Percentiles rank a stretch among this genome's conserved stretches.
These are phyloP conservation scores for Amylocarpus encephaloides DNA, from an alignment of 2,329 filamentous ascomycete genomes.

Conservation along the genomic window DNA sequence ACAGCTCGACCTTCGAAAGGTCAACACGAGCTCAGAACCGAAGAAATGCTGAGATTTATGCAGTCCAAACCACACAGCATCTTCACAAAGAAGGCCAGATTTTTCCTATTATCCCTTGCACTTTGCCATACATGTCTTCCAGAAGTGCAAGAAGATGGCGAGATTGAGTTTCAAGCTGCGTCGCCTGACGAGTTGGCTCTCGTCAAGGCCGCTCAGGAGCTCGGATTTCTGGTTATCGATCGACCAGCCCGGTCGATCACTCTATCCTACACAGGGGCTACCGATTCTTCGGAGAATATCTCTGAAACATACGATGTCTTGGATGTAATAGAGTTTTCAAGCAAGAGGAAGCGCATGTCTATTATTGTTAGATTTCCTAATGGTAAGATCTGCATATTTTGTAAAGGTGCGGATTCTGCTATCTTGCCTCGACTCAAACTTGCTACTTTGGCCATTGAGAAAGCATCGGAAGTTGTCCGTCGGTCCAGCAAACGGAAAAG, in stretches of 20 bases:
- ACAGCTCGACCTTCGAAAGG: constrained; percentile 31
- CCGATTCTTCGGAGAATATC: constrained; percentile 18
- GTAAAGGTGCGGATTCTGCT: constrained; percentile 84
- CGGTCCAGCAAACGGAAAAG: constrained; percentile 54
- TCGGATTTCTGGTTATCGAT: constrained; percentile 72
- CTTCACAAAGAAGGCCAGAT: constrained; percentile 71
- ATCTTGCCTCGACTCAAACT: constrained; percentile 72
- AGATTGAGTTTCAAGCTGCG: constrained; percentile 76
- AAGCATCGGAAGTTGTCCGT: constrained; percentile 52
- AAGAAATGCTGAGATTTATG: constrained; percentile 73
- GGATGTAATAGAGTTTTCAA: constrained; percentile 87
- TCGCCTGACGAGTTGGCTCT: constrained; percentile 87
- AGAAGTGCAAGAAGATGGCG: constrained; percentile 61
- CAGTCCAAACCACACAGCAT: constrained; percentile 65
- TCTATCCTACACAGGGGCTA: constrained; percentile 32
- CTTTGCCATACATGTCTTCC: constrained; percentile 89
- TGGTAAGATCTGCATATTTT: constrained; percentile 73
- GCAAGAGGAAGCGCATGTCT: constrained; percentile 84
- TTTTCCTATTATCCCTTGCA: constrained; percentile 78
- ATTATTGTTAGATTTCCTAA: constrained; percentile 80
- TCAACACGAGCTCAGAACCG: constrained; percentile 57
- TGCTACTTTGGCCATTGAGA: constrained; percentile 68
- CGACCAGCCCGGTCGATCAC: constrained; percentile 65
- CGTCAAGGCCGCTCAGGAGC: constrained; percentile 75
- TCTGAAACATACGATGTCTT: constrained; percentile 68